Percentiles rank a stretch among this genome's conserved stretches.
phyloP scores from a whole-genome alignment of 2,329 filamentous ascomycete species.

The Fusarium sp. region DNA sequence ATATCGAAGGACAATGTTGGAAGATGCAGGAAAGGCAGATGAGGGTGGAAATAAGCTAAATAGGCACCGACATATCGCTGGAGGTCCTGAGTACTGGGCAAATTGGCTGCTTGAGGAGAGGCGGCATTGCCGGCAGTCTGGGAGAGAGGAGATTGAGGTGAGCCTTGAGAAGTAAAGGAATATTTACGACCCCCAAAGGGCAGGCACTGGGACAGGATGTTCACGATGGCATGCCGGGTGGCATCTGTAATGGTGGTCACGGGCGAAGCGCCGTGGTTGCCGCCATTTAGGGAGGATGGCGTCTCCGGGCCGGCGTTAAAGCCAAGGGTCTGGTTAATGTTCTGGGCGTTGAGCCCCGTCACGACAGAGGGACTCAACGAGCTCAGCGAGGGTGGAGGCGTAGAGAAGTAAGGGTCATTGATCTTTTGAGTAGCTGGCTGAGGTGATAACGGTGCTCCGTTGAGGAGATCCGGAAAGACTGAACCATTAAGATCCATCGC shows the following conservation, averaged over 20 bases:
- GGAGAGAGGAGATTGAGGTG: slow-evolving; percentile 65
- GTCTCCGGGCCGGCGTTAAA: slow-evolving; percentile 76
- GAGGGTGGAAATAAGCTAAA: slow-evolving; percentile 91
- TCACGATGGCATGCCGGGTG: slow-evolving; percentile 70
- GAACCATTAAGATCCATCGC: slow-evolving; percentile 78
- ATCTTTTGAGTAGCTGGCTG: slow-evolving; percentile 77
- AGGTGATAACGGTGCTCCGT: slow-evolving; percentile 78
- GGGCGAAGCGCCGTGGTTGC: slow-evolving; percentile 67
- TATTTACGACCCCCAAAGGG: slow-evolving; percentile 72
- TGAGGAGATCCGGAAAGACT: slow-evolving; percentile 81
- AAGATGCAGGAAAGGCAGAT: slow-evolving; percentile 93
- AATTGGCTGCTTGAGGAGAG: slow-evolving; percentile 63
- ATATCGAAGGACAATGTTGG: slow-evolving; percentile 92
- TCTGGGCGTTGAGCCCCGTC: slow-evolving; percentile 70
- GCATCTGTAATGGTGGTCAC: slow-evolving; percentile 73
- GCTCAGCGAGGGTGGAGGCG: slow-evolving; percentile 78
- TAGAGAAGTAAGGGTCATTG: slow-evolving; percentile 81
- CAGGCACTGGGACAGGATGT: slow-evolving; percentile 67
- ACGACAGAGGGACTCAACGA: slow-evolving; percentile 79
- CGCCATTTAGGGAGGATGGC: slow-evolving; percentile 76
- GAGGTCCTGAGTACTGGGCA: slow-evolving; percentile 86
- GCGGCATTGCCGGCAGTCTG: slow-evolving; percentile 61
- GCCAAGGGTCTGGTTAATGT: slow-evolving; percentile 73
- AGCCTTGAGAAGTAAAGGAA: slow-evolving; percentile 66
- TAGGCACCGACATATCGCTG: slow-evolving; percentile 92